phyloP scores from a whole-genome alignment of 2,329 filamentous ascomycete genomes.

The Apiospora koreana region DNA sequence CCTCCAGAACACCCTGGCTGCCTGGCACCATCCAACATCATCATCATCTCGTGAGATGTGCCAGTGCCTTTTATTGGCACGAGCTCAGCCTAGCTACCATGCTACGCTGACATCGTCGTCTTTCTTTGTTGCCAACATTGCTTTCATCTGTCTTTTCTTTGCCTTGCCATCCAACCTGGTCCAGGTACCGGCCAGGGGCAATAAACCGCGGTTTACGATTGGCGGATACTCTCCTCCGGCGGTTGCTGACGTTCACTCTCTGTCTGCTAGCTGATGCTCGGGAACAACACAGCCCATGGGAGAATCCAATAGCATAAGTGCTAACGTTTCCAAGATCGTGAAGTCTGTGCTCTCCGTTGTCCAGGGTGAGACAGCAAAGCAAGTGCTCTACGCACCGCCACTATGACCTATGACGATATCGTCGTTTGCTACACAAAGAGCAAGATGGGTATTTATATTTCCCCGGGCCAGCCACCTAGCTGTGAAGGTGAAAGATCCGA shows the following conservation, averaged over 20 bases:
- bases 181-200: not conserved
- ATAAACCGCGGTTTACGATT: not conserved
- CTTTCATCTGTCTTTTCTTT: not conserved
- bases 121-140: not conserved
- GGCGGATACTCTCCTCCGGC: not conserved
- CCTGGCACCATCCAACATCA: not conserved
- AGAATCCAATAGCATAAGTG: not conserved
- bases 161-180: not conserved
- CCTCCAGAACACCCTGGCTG: not conserved
- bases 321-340: constrained; percentile 4
- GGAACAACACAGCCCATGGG: not conserved
- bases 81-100: not conserved
- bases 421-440: not conserved
- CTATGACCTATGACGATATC: constrained; percentile 1
- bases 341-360: constrained; percentile 3
- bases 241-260: not conserved
- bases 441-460: not conserved
- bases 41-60: not conserved
- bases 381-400: not conserved
- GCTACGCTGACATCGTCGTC: not conserved
- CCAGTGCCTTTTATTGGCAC: not conserved
- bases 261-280: not conserved
- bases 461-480: too few species aligned
- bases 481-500: not conserved
- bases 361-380: not conserved